Evolutionary conservation across 441 rosid genomes (phyloP), one percentile per base, ranked within the genome.

Genomic region (Melastoma candidum): DNA sequence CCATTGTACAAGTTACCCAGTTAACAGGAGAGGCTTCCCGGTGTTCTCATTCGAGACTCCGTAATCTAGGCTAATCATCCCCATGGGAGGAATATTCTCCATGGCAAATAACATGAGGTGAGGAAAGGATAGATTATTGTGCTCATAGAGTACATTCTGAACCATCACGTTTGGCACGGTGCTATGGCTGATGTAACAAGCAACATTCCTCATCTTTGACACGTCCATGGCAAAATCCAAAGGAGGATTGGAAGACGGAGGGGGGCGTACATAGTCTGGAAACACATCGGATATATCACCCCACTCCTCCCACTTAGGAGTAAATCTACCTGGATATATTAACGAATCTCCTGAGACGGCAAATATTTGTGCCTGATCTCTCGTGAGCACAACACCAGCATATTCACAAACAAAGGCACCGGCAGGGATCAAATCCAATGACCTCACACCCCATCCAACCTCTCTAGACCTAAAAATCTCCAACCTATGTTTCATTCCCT

Each of bases 381-480:
- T 84, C 2, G 97, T 92, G 57, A 92, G 77, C 66, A 74, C 80
- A 53, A 88, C 86, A 11, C 98, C 97, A 0, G 89, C 77, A 70
- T 88, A 92, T 69, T 92, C 97, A 27, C 97, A 88, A 46, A 92
- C 81, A 59, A 88, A 92, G 59, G 82, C 75, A 56, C 98, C 98
- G 2, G 98, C 90, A 54, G 71, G 84, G 53, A 92, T 81, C 75
- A 88, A 66, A 59, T 88, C 95, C 68, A 88, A 68, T 47, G 88
- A 75, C 68, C 97, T 71, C 48, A 92, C 95, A 52, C 90, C 98
- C 97, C 97, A 92, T 12, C 97, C 94, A 0, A 94, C 84, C 74
- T 88, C 90, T 51, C 67, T 70, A 1, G 98, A 85, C 69, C 95
- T 84, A 66, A 88, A 88, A 54, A 93, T 83, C 69, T 93, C 98